Base-by-base conservation (phyloP, 1,284 basidiomycete genomes). In the Trametes versicolor region DNA sequence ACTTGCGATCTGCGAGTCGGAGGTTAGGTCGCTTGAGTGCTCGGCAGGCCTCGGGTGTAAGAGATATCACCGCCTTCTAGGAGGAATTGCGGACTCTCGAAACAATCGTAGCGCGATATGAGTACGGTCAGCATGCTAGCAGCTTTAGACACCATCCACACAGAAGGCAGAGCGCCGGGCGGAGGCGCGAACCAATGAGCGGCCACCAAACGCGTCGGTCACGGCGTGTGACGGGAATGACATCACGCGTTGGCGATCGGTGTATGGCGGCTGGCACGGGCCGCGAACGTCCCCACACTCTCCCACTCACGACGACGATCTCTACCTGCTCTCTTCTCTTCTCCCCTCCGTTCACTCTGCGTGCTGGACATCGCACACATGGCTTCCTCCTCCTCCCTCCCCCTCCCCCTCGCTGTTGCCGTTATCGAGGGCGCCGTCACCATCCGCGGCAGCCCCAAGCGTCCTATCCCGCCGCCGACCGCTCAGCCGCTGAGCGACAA, bases 361-460 rank as follows among this genome's bases (percentile, higher is more conserved):
- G 50, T 60, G 58, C 58, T 53, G 58, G 58, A 19, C 58, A 60
- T 36, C 13, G 58, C 50, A 59, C 19, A 19, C 32, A 58, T 49
- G 45, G 45, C 15, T 13, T 19, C 41, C 15, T 43, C 41, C 8
- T 41, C 29, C 15, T 52, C 59, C 9, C 10, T 57, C 19, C 49
- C 55, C 12, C 54, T 50, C 21, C 48, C 54, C 13, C 53, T 56
- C 29, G 54, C 47, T 21, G 39, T 32, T 12, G 54, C 48, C 48
- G 45, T 62, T 32, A 41, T 51, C 21, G 53, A 56, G 29, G 50
- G 47, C 19, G 47, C 59, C 10, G 60, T 53, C 17, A 59, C 64
- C 21, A 12, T 66, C 27, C 68, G 68, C 36, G 51, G 51, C n/a
- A 60, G 59, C 32, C 54, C 68, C n/a, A 66, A 66, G 37, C 49